Percentiles rank a stretch among this genome's conserved stretches.
Conservation (phyloP, 306 rosid species). For the Abrus precatorius region DNA sequence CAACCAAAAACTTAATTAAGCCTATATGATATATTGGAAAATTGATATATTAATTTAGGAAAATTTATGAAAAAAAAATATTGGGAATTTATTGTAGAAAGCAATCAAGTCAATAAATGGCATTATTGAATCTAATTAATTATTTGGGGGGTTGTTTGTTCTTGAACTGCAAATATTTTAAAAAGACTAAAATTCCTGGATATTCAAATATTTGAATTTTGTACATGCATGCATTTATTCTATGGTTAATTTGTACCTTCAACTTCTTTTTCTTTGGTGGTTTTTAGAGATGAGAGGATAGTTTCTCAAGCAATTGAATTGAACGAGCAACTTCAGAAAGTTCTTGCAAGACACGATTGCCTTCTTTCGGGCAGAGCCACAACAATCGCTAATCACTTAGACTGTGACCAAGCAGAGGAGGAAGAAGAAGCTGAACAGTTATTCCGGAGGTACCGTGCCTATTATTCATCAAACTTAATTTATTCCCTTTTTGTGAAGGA, state of each 20-base stretch:
- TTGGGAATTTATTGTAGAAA: no score
- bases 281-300: conserved; percentile 71
- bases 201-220: not conserved
- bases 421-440: conserved; percentile 95
- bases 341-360: conserved; percentile 85
- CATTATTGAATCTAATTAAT: not conserved
- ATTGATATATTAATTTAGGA: not conserved
- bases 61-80: not conserved
- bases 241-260: conserved; percentile 37
- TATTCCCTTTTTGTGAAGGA: conserved; percentile 4
- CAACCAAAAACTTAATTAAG: no score
- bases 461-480: not conserved
- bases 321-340: conserved; percentile 88
- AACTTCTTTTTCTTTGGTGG: conserved; percentile 31
- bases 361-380: conserved; percentile 73
- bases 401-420: conserved; percentile 70
- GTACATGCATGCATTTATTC: not conserved
- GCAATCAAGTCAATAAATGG: not conserved
- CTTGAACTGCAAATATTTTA: not conserved
- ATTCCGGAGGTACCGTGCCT: conserved; percentile 69
- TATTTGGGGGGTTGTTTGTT: not conserved
- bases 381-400: conserved; percentile 53
- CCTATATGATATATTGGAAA: conserved; percentile 11
- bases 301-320: conserved; percentile 88
- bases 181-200: not conserved